A percentile compares a stretch with the other conserved stretches of the same genome.
Conservation (phyloP, 257 asterid genomes). For the Parsonsia alboflavescens region DNA sequence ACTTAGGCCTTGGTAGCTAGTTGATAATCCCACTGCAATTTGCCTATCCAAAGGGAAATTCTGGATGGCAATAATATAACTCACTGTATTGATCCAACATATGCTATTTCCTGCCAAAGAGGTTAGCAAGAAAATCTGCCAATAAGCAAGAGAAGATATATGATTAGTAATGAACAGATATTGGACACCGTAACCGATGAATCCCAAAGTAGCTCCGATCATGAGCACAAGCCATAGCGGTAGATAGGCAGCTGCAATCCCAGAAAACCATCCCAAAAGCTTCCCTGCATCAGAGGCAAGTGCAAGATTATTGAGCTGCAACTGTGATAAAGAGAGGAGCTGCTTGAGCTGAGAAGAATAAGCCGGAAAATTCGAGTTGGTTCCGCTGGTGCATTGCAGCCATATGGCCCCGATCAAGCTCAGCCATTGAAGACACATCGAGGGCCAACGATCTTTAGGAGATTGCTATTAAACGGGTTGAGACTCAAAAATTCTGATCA, state of each 20-base stretch:
- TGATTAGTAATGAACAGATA: slow-evolving; percentile 43
- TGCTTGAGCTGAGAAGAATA: slow-evolving; percentile 62
- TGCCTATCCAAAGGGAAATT: slow-evolving; percentile 68
- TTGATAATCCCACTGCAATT: slow-evolving; percentile 61
- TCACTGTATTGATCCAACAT: slow-evolving; percentile 80
- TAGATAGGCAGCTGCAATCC: slow-evolving; percentile 50
- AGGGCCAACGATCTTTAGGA: not conserved
- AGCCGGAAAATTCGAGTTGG: slow-evolving; percentile 71
- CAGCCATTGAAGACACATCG: slow-evolving; percentile 67
- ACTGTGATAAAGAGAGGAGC: slow-evolving; percentile 52
- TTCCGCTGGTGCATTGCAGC: slow-evolving; percentile 78
- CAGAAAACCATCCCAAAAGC: slow-evolving; percentile 71
- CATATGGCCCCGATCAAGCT: slow-evolving; percentile 62
- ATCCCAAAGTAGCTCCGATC: slow-evolving; percentile 56
- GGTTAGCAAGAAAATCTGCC: slow-evolving; percentile 50
- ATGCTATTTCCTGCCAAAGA: slow-evolving; percentile 65
- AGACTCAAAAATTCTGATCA: not conserved
- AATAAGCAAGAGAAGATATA: slow-evolving; percentile 30
- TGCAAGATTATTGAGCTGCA: slow-evolving; percentile 72
- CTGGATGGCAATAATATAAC: slow-evolving; percentile 42
- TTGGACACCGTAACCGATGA: slow-evolving; percentile 71
- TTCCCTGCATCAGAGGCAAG: slow-evolving; percentile 87
- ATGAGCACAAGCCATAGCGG: slow-evolving; percentile 73
- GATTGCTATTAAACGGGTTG: too few species aligned
- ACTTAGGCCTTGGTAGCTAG: slow-evolving; percentile 64